phyloP scores from a whole-genome alignment of 108 stramenopile species.

The Hondaea fermentalgiana region DNA sequence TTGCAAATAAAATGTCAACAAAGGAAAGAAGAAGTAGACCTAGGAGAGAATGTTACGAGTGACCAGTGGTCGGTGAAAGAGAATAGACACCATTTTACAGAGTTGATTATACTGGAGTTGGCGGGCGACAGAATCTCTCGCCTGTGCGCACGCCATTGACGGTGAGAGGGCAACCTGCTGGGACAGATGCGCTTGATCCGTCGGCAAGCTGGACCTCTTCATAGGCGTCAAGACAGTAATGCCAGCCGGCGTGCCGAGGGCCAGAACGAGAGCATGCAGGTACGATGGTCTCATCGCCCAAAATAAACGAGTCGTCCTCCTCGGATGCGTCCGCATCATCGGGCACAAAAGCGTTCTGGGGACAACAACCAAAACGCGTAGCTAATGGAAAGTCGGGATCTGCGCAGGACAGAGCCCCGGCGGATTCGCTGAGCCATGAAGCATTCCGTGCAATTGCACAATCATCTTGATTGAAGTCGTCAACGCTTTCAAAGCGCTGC shows the following conservation, averaged over 20 bases:
- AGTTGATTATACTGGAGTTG: neutral
- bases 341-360: neutral
- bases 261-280: neutral
- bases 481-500: neutral
- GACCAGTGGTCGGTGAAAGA: too few relatives aligned
- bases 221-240: neutral
- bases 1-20: too few relatives aligned
- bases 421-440: neutral
- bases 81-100: too few relatives aligned
- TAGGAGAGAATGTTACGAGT: too few relatives aligned
- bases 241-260: neutral
- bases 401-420: neutral
- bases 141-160: neutral
- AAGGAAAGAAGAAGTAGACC: too few relatives aligned
- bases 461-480: neutral
- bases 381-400: neutral
- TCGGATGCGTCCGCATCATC: neutral
- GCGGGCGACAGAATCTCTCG: neutral
- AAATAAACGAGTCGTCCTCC: neutral
- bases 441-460: neutral
- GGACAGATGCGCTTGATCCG: neutral
- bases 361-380: conserved; percentile 2
- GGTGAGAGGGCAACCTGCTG: neutral
- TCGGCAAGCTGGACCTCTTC: neutral
- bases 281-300: neutral